Conservation (phyloP, 2,329 filamentous ascomycete genomes). For the Pseudogymnoascus destructans region DNA sequence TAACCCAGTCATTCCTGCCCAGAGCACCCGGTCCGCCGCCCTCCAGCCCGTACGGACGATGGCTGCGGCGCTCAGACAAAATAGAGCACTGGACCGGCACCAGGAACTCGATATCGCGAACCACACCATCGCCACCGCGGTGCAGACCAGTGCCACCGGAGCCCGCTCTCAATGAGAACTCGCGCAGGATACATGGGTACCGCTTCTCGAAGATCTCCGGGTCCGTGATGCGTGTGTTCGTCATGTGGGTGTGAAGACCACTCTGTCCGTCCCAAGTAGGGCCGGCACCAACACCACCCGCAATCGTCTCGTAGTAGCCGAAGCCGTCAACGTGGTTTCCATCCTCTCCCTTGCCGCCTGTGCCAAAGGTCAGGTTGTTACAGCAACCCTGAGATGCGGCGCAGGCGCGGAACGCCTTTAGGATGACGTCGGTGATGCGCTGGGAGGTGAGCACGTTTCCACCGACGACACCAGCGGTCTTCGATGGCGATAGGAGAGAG, state of each 20-base stretch:
- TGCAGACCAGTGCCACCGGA: constrained; percentile 53
- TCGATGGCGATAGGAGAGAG: constrained; percentile 58
- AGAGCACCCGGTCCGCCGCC: constrained; percentile 66
- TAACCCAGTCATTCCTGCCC: constrained; percentile 73
- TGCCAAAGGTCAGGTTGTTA: constrained; percentile 73
- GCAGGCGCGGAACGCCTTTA: constrained; percentile 64
- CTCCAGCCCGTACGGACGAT: constrained; percentile 66
- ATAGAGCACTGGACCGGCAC: constrained; percentile 64
- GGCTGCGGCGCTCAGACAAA: constrained; percentile 59
- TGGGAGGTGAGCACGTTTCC: constrained; percentile 70
- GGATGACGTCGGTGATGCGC: constrained; percentile 66
- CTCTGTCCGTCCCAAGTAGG: constrained; percentile 57
- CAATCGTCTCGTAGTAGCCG: constrained; percentile 76
- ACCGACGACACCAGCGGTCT: constrained; percentile 63
- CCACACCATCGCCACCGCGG: constrained; percentile 57
- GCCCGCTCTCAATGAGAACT: constrained; percentile 50
- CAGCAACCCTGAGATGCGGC: constrained; percentile 66
- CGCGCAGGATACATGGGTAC: constrained; percentile 57
- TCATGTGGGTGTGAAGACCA: constrained; percentile 75
- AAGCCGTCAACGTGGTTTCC: constrained; percentile 54
- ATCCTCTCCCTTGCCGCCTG: constrained; percentile 49
- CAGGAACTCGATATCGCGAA: constrained; percentile 67
- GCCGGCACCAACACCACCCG: constrained; percentile 61
- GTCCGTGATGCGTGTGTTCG: constrained; percentile 75
- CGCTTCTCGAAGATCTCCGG: constrained; percentile 64